These are phyloP conservation scores for Eucalyptus fibrosa DNA, from an alignment of 345 rosid genomes.

Conservation along the genomic window DNA sequence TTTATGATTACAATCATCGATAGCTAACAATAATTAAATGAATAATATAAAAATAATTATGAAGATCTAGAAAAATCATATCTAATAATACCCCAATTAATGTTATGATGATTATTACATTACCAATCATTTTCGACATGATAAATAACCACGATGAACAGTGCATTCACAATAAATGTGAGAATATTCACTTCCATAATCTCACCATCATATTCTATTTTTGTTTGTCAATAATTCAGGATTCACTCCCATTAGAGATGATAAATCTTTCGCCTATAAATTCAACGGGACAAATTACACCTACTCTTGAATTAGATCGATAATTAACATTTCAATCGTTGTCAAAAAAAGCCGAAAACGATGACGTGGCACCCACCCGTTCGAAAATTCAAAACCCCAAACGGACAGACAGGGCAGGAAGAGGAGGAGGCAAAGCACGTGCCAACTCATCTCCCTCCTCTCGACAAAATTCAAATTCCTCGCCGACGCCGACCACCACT, in stretches of 20 bases:
- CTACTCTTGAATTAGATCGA: no score
- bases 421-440: not conserved
- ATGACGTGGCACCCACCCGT: not conserved
- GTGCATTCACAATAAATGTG: fast-evolving
- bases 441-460: not conserved
- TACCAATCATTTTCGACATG: not conserved
- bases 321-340: not conserved
- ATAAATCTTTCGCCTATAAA: not conserved
- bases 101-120: not conserved
- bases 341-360: not conserved
- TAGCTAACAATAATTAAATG: not conserved
- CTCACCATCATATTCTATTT: no score
- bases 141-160: fast-evolving
- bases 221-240: not conserved
- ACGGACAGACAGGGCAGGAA: not conserved
- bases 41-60: not conserved
- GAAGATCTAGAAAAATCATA: not conserved
- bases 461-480: not conserved
- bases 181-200: not conserved
- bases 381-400: not conserved
- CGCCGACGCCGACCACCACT: not conserved
- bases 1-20: not conserved
- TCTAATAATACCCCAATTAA: not conserved
- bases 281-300: not conserved
- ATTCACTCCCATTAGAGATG: not conserved